These are phyloP conservation scores for Mycena maculata DNA, from an alignment of 768 basidiomycete species.

Conservation along the genomic window DNA sequence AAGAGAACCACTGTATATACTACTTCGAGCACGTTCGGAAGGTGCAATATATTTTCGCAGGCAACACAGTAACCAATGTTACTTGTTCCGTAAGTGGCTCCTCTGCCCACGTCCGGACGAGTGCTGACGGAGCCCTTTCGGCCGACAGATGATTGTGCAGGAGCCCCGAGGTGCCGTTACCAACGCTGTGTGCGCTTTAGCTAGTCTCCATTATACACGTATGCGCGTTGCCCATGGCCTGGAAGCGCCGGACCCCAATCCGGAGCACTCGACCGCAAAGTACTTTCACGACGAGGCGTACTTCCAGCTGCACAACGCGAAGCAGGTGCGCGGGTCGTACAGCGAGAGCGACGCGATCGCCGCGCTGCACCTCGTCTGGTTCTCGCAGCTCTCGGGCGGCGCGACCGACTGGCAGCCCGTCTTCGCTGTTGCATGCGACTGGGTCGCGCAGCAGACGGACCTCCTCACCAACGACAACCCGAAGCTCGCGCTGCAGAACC, in stretches of 20 bases:
- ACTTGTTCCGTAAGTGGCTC: conserved; percentile 71
- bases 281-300: conserved; percentile 79
- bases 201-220: conserved; percentile 74
- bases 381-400: conserved; percentile 78
- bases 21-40: conserved; percentile 81
- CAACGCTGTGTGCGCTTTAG: conserved; percentile 80
- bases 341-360: conserved; percentile 80
- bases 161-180: conserved; percentile 79
- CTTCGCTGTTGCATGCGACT: conserved; percentile 79
- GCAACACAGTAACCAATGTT: conserved; percentile 69
- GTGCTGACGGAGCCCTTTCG: conserved; percentile 23
- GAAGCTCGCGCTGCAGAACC: conserved; percentile 63
- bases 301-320: conserved; percentile 67
- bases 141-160: conserved; percentile 62
- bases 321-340: conserved; percentile 64
- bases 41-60: conserved; percentile 74
- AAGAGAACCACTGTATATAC: conserved; percentile 73
- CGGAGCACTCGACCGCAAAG: conserved; percentile 68
- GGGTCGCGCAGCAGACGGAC: conserved; percentile 73
- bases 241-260: conserved; percentile 62
- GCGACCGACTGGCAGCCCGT: conserved; percentile 76
- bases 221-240: conserved; percentile 72
- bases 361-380: conserved; percentile 80
- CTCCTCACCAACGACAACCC: conserved; percentile 75
- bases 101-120: neutral